Percentiles rank a stretch among this genome's conserved stretches.
These are phyloP conservation scores for Exophiala lecanii-corni DNA, from an alignment of 2,329 filamentous ascomycete genomes.

Conservation along the genomic window DNA sequence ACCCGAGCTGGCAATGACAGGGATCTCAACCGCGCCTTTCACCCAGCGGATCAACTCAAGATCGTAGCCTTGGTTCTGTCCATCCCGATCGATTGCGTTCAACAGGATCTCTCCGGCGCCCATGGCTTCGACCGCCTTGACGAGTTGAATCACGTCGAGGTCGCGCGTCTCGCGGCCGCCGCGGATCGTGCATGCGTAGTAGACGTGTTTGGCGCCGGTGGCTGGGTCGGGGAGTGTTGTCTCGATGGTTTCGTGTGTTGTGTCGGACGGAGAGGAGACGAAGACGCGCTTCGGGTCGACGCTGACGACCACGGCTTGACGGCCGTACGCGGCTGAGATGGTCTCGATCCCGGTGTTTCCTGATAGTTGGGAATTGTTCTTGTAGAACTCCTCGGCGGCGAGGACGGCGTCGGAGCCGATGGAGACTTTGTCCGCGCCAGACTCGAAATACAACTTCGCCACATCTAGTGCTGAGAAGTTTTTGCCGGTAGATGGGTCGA, in stretches of 20 bases:
- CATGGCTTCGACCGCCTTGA: constrained; percentile 89
- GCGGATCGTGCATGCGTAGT: constrained; percentile 97
- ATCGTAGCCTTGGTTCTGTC: constrained; percentile 91
- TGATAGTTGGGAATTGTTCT: constrained; percentile 60
- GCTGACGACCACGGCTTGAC: constrained; percentile 93
- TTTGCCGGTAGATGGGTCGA: constrained; percentile 75
- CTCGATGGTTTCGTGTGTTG: constrained; percentile 66
- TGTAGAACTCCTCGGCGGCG: constrained; percentile 87
- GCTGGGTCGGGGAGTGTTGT: constrained; percentile 64
- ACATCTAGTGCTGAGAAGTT: constrained; percentile 87
- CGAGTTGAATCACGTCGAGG: constrained; percentile 84
- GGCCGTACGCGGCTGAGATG: constrained; percentile 88
- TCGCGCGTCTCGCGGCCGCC: constrained; percentile 92
- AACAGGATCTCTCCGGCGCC: constrained; percentile 89
- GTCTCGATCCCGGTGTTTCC: constrained; percentile 92
- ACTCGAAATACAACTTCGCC: constrained; percentile 95
- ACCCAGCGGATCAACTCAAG: constrained; percentile 85
- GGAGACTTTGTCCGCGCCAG: constrained; percentile 93
- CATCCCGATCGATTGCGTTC: constrained; percentile 97
- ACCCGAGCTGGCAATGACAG: constrained; percentile 91
- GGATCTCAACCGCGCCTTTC: constrained; percentile 80
- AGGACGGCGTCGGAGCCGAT: constrained; percentile 93
- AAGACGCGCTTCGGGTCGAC: constrained; percentile 92
- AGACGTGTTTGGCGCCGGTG: constrained; percentile 72
- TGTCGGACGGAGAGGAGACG: constrained; percentile 62